These are phyloP conservation scores for Daldinia concentrica DNA, from an alignment of 495 filamentous ascomycete species.

Conservation along the genomic window DNA sequence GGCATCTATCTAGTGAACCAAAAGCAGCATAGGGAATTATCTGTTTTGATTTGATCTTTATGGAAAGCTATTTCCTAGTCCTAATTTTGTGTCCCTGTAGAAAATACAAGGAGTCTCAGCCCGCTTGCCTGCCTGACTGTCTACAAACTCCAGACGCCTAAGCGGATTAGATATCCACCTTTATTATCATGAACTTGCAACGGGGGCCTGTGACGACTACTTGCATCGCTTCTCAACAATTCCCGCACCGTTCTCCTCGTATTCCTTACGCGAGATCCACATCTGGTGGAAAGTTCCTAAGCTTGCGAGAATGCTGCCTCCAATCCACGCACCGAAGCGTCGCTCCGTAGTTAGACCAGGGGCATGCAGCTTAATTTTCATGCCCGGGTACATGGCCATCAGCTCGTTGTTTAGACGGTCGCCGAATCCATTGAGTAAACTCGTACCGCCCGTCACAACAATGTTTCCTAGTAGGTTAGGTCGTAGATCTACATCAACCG, in stretches of 20 bases:
- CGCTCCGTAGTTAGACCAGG: conserved; percentile 86
- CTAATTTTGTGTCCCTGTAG: conserved; percentile 20
- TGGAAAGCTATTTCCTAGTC: conserved; percentile 13
- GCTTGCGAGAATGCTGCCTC: conserved; percentile 94
- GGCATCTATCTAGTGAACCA: neutral
- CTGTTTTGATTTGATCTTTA: conserved; percentile 4
- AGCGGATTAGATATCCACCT: conserved; percentile 12
- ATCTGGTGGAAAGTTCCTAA: conserved; percentile 99
- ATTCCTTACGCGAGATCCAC: conserved; percentile 93
- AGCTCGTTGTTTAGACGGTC: conserved; percentile 89
- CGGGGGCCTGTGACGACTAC: conserved; percentile 46
- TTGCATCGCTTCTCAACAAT: conserved; percentile 84
- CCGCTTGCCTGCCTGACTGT: conserved; percentile 16
- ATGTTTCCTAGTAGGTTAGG: conserved; percentile 83
- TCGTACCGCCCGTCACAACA: conserved; percentile 90
- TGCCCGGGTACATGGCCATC: conserved; percentile 76
- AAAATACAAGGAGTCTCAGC: conserved; percentile 20
- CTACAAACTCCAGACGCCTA: conserved; percentile 37
- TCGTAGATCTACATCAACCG: conserved; percentile 89
- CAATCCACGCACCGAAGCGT: conserved; percentile 92
- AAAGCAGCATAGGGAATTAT: neutral
- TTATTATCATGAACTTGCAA: conserved; percentile 14
- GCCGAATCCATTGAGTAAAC: conserved; percentile 85
- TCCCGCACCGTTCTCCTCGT: conserved; percentile 75
- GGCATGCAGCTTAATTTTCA: conserved; percentile 83